Conservation (phyloP, 2,329 filamentous ascomycete species). For the Rutstroemia sp. region DNA sequence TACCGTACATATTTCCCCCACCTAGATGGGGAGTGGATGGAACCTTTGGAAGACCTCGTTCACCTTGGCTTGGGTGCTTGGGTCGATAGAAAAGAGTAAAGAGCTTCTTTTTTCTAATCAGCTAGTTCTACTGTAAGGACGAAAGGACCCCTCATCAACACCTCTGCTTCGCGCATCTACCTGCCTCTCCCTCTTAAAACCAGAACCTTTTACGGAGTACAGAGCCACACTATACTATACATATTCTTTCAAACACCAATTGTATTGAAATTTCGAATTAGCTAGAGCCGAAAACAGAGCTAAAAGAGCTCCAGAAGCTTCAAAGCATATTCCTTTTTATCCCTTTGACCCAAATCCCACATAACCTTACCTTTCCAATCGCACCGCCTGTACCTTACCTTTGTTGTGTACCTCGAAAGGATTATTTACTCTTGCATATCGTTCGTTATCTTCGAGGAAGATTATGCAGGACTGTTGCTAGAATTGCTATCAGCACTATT, state of each 20-base stretch:
- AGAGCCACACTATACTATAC: not conserved
- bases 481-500: not conserved
- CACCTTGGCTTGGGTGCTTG: not conserved
- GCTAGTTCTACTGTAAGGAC: not conserved
- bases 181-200: not conserved
- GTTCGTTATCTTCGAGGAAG: not conserved
- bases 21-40: too few relatives aligned
- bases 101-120: not conserved
- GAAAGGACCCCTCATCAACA: conserved; percentile 1
- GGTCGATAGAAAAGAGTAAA: not conserved
- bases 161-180: not conserved
- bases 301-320: not conserved
- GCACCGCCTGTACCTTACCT: not conserved
- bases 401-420: not conserved
- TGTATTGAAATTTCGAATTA: conserved; percentile 1
- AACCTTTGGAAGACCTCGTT: too few relatives aligned
- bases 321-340: not conserved
- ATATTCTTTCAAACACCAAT: conserved; percentile 8
- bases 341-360: not conserved
- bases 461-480: not conserved
- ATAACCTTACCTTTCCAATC: not conserved
- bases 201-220: not conserved
- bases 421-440: not conserved
- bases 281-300: not conserved
- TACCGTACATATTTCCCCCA: too few relatives aligned